Evolutionary conservation across 768 basidiomycete species (phyloP).

Genomic region (Leccinum rimulosum): DNA sequence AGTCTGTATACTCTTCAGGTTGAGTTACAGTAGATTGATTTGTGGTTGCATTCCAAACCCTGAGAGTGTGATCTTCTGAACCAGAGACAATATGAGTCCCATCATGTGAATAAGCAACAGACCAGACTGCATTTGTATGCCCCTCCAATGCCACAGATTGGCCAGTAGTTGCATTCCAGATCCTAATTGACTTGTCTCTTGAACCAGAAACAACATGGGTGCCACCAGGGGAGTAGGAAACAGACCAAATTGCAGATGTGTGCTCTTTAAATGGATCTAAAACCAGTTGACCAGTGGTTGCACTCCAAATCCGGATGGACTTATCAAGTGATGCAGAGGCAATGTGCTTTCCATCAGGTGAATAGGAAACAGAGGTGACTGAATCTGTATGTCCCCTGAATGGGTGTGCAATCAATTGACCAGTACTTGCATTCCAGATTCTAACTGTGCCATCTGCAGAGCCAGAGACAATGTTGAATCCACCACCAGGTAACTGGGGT

Average conservation of each 20-base stretch:
- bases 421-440: not conserved
- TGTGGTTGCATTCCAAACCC: constrained; percentile 17
- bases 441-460: not conserved
- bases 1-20: not conserved
- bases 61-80: not conserved
- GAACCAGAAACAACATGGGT: not conserved
- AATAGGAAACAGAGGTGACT: not conserved
- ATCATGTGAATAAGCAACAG: no score
- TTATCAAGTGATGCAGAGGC: not conserved
- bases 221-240: constrained; percentile 1
- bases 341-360: not conserved
- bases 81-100: no score
- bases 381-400: not conserved
- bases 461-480: not conserved
- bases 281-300: not conserved
- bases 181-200: no score
- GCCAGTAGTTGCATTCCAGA: not conserved
- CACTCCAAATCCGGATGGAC: constrained; percentile 2
- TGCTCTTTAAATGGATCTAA: no score
- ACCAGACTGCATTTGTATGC: no score
- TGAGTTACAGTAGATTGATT: constrained; percentile 7
- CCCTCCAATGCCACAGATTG: no score
- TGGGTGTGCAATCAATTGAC: not conserved
- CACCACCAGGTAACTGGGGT: no score
- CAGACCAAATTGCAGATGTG: not conserved